A percentile compares a stretch with the other conserved stretches of the same genome.
phyloP scores from a whole-genome alignment of 2,329 filamentous ascomycete species.

The Colletotrichum euphorbiae region DNA sequence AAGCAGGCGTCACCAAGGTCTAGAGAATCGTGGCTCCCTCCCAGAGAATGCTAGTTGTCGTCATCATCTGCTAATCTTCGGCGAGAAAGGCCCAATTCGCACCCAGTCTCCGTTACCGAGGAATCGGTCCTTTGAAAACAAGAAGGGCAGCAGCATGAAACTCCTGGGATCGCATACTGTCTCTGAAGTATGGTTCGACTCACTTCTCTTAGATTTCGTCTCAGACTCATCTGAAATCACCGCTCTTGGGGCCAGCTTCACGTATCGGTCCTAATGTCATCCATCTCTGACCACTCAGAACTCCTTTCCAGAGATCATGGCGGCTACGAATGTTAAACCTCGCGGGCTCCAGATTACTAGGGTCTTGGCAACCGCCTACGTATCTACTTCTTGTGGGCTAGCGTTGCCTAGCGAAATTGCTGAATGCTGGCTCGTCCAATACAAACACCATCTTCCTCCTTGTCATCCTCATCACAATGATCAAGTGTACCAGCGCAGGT shows the following conservation, averaged over 20 bases:
- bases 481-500: constrained; percentile 38
- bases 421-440: constrained; percentile 42
- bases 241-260: too few relatives aligned
- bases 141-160: too few relatives aligned
- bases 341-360: constrained; percentile 47
- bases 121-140: too few relatives aligned
- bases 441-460: constrained; percentile 49
- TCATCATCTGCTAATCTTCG: not conserved
- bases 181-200: too few relatives aligned
- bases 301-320: not conserved
- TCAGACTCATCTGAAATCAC: too few relatives aligned
- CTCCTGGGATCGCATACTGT: too few relatives aligned
- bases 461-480: constrained; percentile 45
- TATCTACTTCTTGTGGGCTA: constrained; percentile 48
- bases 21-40: not conserved
- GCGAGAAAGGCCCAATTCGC: too few relatives aligned
- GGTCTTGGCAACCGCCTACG: constrained; percentile 49
- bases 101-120: too few relatives aligned
- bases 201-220: too few relatives aligned
- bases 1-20: not conserved
- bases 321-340: constrained; percentile 34
- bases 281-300: not conserved
- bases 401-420: constrained; percentile 42
- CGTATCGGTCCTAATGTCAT: not conserved
- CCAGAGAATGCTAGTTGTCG: not conserved